Conservation (phyloP, 352 stramenopile species). For the Phytophthora podocarpi region DNA sequence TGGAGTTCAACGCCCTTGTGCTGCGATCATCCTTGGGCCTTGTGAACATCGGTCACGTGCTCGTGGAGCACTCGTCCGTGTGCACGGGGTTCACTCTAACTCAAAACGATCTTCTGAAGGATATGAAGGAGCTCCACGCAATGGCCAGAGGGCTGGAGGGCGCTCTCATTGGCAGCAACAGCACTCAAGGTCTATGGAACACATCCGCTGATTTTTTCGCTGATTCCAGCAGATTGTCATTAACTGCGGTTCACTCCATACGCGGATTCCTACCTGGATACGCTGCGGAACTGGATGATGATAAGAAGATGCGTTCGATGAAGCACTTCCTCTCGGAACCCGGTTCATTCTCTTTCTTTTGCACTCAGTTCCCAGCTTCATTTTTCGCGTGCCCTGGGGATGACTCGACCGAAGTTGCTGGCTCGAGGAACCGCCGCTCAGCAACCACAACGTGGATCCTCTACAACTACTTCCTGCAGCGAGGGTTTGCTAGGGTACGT, state of each 20-base stretch:
- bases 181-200: conserved; percentile 68
- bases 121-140: conserved; percentile 40
- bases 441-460: conserved; percentile 44
- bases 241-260: conserved; percentile 48
- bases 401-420: not conserved
- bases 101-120: conserved; percentile 44
- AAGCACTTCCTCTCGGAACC: conserved; percentile 74
- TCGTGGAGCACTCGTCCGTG: conserved; percentile 63
- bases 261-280: conserved; percentile 67
- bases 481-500: conserved; percentile 69
- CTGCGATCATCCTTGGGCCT: conserved; percentile 66
- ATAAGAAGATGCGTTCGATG: conserved; percentile 61
- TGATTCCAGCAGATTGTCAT: conserved; percentile 33
- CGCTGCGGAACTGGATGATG: conserved; percentile 48
- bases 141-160: conserved; percentile 38
- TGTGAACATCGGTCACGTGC: conserved; percentile 65
- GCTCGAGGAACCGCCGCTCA: not conserved
- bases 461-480: conserved; percentile 84
- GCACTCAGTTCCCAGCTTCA: conserved; percentile 54
- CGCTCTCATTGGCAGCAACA: conserved; percentile 51
- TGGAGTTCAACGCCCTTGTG: conserved; percentile 85
- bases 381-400: conserved; percentile 62
- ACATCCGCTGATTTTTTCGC: conserved; percentile 59
- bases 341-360: conserved; percentile 80
- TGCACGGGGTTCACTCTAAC: conserved; percentile 58